Evolutionary conservation across 176 grass and related monocot species (phyloP), one percentile per base, ranked within the genome.

Genomic region (Paspalum vaginatum): DNA sequence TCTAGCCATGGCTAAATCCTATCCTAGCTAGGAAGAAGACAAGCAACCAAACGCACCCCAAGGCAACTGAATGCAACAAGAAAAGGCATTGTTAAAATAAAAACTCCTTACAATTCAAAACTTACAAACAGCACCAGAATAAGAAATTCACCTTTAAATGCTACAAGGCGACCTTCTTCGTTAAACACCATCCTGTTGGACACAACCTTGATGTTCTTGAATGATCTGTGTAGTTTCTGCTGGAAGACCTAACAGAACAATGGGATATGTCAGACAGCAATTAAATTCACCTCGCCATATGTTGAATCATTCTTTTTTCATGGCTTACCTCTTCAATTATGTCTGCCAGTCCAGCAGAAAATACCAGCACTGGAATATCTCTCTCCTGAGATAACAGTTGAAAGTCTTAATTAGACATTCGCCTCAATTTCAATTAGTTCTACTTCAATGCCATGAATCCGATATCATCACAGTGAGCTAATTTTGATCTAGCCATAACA

Each of bases 321-420:
- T 40, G 78, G 50, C 78, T 76, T 71, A 95, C 95, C 90, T 98
- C 95, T 81, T 95, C 95, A 77, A 98, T 98, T 55, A 94, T 92
- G 78, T 94, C 92, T 75, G 92, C 92, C 70, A 98, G 95, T 72
- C 95, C 95, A 85, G 95, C 95, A 80, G 95, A 98, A 94, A 98
- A 98, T 68, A 98, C 77, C 38, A 98, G 37, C 18, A 94, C 77
- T 78, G 95, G 92, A 68, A 98, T 88, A 65, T 86, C 95, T 88
- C 75, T 89, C 82, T 87, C 88, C 95, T 98, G 83, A 86, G 85
- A 63, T 77, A 71, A 72, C 14, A 84, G 53, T 80, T 75, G 43
- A 56, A 41, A 86, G 55, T 22, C 44, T 42, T 20, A 26, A 43
- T 87, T 57, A 80, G 11, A 69, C 38, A 78, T 27, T 63, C 17